Percentiles rank a stretch among this genome's conserved stretches.
Conservation (phyloP, 139 green algal species). For the Tetraselmis striata region DNA sequence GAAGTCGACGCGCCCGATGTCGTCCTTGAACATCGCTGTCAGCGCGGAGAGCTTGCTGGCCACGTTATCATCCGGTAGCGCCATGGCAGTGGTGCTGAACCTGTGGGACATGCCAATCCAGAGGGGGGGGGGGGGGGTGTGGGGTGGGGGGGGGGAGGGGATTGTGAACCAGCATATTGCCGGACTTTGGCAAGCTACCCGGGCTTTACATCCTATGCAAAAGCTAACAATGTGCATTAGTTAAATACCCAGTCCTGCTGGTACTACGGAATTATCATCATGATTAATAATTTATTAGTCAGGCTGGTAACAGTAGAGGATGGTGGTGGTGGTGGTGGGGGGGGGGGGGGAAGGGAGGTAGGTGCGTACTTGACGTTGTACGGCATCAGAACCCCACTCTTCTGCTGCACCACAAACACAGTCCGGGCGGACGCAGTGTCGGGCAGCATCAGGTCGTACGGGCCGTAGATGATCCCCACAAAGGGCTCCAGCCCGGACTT, state of each 20-base stretch:
- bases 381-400: constrained; percentile 20
- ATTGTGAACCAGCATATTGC: no score
- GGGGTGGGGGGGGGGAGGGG: background rate
- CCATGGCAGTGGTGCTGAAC: background rate
- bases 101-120: no score
- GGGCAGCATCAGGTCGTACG: constrained; percentile 65
- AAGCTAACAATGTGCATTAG: no score
- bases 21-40: constrained; percentile 21
- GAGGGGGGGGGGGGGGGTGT: background rate
- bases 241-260: no score
- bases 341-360: background rate
- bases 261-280: no score
- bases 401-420: constrained; percentile 31
- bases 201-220: no score
- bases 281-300: no score
- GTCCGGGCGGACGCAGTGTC: constrained; percentile 27
- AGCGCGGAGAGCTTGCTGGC: constrained; percentile 16
- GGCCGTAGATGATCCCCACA: constrained; percentile 68
- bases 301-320: no score
- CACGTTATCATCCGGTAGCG: constrained; percentile 5
- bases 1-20: constrained; percentile 42
- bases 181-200: no score
- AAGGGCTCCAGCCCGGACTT: constrained; percentile 60
- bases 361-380: constrained; percentile 28
- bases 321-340: background rate